A percentile compares a stretch with the other conserved stretches of the same genome.
phyloP scores from a whole-genome alignment of 2,329 filamentous ascomycete genomes.

The Pseudocercospora fuligena region DNA sequence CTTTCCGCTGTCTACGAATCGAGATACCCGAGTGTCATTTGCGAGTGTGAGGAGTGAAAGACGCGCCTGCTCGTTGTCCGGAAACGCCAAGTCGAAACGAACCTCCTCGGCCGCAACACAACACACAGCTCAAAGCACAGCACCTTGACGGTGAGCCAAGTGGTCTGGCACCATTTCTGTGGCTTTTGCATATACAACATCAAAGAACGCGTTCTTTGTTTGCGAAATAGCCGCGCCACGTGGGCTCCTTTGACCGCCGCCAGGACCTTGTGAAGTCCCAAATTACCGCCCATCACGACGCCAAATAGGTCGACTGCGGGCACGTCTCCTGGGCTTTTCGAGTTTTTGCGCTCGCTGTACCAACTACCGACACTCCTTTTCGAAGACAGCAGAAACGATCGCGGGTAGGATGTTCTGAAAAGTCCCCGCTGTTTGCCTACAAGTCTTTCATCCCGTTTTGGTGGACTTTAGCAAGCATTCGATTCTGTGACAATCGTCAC shows the following conservation, averaged over 20 bases:
- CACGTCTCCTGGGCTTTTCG: slow-evolving; percentile 6
- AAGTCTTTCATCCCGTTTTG: slow-evolving; percentile 26
- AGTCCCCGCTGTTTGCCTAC: slow-evolving; percentile 21
- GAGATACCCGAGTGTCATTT: slow-evolving; percentile 16
- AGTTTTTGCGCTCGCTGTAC: slow-evolving; percentile 22
- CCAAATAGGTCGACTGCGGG: slow-evolving; percentile 3
- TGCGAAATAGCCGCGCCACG: slow-evolving; percentile 26
- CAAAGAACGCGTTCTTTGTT: slow-evolving; percentile 29
- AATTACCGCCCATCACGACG: slow-evolving; percentile 7
- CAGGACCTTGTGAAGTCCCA: slow-evolving; percentile 11
- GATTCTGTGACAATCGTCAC: slow-evolving; percentile 49
- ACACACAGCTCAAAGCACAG: neutral
- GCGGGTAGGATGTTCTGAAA: slow-evolving; percentile 36
- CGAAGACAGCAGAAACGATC: slow-evolving; percentile 20
- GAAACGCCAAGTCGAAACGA: slow-evolving; percentile 22
- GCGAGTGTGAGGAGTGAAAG: slow-evolving; percentile 15
- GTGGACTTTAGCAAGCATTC: slow-evolving; percentile 30
- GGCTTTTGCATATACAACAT: slow-evolving; percentile 20
- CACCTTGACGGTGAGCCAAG: slow-evolving; percentile 19
- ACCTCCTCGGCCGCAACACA: slow-evolving; percentile 19
- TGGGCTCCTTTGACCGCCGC: slow-evolving; percentile 18
- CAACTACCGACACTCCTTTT: slow-evolving; percentile 41
- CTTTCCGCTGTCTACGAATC: slow-evolving; percentile 16
- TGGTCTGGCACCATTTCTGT: slow-evolving; percentile 25
- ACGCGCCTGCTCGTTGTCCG: slow-evolving; percentile 27